Conservation (phyloP, 1,284 basidiomycete species). For the Golubevia pallescens region DNA sequence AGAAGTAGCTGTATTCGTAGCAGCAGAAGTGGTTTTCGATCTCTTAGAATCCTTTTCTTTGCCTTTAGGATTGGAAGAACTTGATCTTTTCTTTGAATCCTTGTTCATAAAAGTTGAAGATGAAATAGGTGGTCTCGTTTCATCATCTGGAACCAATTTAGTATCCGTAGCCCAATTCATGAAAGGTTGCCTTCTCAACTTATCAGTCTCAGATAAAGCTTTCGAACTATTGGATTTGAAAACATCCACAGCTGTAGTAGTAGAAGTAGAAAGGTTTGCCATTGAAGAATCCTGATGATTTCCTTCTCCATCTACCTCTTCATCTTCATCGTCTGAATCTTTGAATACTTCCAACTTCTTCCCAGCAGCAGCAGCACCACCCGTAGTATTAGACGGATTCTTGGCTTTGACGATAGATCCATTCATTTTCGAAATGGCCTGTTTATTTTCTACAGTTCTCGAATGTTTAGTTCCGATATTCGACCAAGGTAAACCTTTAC, state of each 20-base stretch:
- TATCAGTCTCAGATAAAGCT: conserved; percentile 36
- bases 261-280: conserved; percentile 22
- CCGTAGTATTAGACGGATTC: conserved; percentile 14
- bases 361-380: not conserved
- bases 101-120: conserved; percentile 7
- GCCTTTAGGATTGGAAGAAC: conserved; percentile 1
- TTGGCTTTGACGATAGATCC: conserved; percentile 27
- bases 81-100: not conserved
- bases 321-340: conserved; percentile 67
- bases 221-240: conserved; percentile 2
- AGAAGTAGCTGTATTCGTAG: not conserved
- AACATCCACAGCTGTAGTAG: not conserved
- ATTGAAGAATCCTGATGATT: conserved; percentile 33
- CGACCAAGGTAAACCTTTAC: conserved; percentile 12
- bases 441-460: conserved; percentile 44
- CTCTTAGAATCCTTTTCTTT: not conserved
- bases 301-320: conserved; percentile 42
- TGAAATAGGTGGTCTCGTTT: conserved; percentile 6
- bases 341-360: conserved; percentile 24
- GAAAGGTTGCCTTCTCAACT: conserved; percentile 47
- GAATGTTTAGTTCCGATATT: conserved; percentile 28
- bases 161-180: conserved; percentile 39
- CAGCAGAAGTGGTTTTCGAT: conserved; percentile 2
- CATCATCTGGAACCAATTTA: not conserved
- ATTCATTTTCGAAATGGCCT: conserved; percentile 26